These are phyloP conservation scores for Phaeosphaeria sp. DNA, from an alignment of 2,329 filamentous ascomycete species.

Conservation along the genomic window DNA sequence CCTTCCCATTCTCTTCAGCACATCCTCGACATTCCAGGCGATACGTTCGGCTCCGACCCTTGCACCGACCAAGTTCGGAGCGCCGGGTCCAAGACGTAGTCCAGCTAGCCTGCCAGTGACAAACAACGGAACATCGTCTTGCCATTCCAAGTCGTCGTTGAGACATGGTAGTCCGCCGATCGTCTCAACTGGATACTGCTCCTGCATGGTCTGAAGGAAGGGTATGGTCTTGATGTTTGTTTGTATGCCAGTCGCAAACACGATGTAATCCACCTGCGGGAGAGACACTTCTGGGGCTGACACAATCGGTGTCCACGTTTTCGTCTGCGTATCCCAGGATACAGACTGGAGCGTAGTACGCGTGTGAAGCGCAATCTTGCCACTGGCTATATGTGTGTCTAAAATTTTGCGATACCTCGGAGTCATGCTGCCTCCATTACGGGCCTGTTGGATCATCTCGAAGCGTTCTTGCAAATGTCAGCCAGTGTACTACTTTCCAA, in stretches of 20 bases:
- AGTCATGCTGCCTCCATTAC: constrained; percentile 79
- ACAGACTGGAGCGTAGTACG: constrained; percentile 63
- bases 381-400: constrained; percentile 62
- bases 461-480: constrained; percentile 60
- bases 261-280: constrained; percentile 68
- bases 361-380: constrained; percentile 63
- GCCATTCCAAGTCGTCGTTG: constrained; percentile 79
- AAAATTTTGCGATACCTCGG: constrained; percentile 71
- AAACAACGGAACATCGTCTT: constrained; percentile 74
- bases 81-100: constrained; percentile 73
- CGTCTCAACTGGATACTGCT: constrained; percentile 66
- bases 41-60: constrained; percentile 76
- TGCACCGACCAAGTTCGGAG: constrained; percentile 76
- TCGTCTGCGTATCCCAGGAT: constrained; percentile 55
- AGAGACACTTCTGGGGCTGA: constrained; percentile 62
- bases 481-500: neutral
- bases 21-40: constrained; percentile 71
- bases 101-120: constrained; percentile 72
- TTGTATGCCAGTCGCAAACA: constrained; percentile 76
- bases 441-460: constrained; percentile 68
- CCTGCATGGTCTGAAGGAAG: constrained; percentile 65
- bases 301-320: constrained; percentile 41
- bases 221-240: constrained; percentile 67
- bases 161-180: constrained; percentile 74
- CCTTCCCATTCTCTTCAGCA: constrained; percentile 47